Conservation (phyloP, 2,329 filamentous ascomycete species). For the Clonostachys byssicola region DNA sequence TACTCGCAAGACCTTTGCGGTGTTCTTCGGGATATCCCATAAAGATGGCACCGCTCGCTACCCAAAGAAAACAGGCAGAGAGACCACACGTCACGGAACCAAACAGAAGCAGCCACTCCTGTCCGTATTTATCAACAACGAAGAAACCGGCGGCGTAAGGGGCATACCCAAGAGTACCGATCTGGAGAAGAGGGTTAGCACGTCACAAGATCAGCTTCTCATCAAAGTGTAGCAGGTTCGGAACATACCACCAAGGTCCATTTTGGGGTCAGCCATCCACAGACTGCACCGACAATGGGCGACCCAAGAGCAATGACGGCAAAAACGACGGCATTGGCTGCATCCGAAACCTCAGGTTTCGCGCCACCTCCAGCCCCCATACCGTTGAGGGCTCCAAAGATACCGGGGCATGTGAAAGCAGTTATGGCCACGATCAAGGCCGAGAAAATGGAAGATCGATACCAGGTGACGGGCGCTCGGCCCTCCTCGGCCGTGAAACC, state of each 20-base stretch:
- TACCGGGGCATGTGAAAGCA: background rate
- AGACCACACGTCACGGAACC: slow-evolving; percentile 29
- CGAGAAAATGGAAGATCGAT: background rate
- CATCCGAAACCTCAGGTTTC: background rate
- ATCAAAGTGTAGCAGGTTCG: no score
- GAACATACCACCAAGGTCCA: background rate
- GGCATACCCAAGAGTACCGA: slow-evolving; percentile 32
- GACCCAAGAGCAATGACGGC: background rate
- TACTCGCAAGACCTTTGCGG: background rate
- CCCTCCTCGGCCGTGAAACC: no score
- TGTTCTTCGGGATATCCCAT: slow-evolving; percentile 1
- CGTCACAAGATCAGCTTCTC: no score
- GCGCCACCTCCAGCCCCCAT: background rate
- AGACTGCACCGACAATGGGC: background rate
- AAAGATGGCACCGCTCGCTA: slow-evolving; percentile 3
- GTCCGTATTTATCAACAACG: slow-evolving; percentile 31
- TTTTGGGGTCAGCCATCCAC: background rate
- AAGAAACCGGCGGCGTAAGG: slow-evolving; percentile 33
- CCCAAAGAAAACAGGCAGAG: slow-evolving; percentile 23
- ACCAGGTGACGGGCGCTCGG: background rate
- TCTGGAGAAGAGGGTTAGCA: background rate
- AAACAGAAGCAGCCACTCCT: slow-evolving; percentile 31
- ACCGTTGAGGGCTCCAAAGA: slow-evolving; percentile 1
- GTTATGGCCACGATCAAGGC: background rate
- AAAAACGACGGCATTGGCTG: background rate